Base-by-base conservation (phyloP, 1,139 yeast species). In the Nakaseomyces sp. region DNA sequence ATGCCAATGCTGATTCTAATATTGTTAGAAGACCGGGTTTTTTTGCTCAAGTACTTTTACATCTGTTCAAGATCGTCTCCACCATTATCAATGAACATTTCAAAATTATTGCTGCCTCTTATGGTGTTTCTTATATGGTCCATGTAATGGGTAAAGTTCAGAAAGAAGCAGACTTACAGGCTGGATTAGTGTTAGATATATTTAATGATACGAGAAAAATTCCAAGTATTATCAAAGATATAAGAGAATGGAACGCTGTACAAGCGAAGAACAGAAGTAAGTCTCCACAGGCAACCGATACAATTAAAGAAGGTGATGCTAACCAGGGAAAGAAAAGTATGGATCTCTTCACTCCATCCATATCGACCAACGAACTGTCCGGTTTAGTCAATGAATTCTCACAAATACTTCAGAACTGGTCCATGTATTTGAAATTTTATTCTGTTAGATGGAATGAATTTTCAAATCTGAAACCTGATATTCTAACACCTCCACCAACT, bases 141-240 rank as follows among this genome's bases (percentile, higher is more conserved):
- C 72, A 71, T 40, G 89, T 89, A 4, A 73, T 89, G 51, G 77
- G 73, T 22, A 76, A 76, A 45, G 81, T 91, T 29, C 95, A 91
- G 62, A 71, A 76, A 46, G 98, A 91, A 58, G 82, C 94, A 17
- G 98, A 91, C 58, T 73, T 89, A 12, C 98, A 91, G 58, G 83
- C 93, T 19, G 94, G 95, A 0, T 68, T 91, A 40, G 83, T 91
- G 9, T 71, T 86, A 45, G 97, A 91, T 60, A 86, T 94, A 0
- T 87, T 87, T 58, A 41, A 48, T 16, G 65, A 59, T 35, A 41
- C 51, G 13, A 73, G 86, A 49, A 70, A 82, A 35, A 19, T 30
- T 17, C 60, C 87, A 9, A 77, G 73, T 31, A 60, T 73, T 12
- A 56, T 83, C 19, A 72, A 72, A 44, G 87, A 81, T 39, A 72